Evolutionary conservation across 208 protist species (phyloP).

Genomic region (Crithidia thermophila): DNA sequence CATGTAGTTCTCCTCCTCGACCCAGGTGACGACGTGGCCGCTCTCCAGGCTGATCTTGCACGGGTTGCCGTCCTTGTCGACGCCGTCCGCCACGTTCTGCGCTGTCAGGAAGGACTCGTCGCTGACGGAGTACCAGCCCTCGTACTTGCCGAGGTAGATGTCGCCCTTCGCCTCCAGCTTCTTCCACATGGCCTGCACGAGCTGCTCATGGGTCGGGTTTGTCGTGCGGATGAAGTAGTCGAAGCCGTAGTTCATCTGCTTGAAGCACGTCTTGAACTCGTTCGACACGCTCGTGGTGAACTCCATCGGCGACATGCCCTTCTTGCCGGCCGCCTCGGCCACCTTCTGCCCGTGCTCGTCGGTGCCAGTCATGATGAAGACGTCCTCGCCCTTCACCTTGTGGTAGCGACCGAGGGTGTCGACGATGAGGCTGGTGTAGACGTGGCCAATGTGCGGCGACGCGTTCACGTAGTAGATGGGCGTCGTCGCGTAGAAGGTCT

Average conservation of each 20-base stretch:
- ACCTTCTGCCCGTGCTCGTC: conserved; percentile 99
- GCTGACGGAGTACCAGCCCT: conserved; percentile 99
- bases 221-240: conserved; percentile 98
- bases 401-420: conserved; percentile 92
- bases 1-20: conserved; percentile 99
- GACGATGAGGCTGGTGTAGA: conserved; percentile 90
- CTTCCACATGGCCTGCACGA: conserved; percentile 90
- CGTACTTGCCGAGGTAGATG: conserved; percentile 98
- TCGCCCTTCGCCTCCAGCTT: conserved; percentile 89
- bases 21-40: conserved; percentile 94
- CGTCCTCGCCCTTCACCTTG: conserved; percentile 79
- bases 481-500: conserved; percentile 89
- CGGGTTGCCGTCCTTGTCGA: conserved; percentile 89
- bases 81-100: conserved; percentile 82
- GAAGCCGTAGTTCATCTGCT: conserved; percentile 87
- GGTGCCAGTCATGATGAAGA: conserved; percentile 97
- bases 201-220: conserved; percentile 78
- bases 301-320: conserved; percentile 75
- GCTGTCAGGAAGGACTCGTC: conserved; percentile 97
- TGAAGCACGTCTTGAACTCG: conserved; percentile 93
- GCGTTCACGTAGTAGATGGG: conserved; percentile 95
- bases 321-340: conserved; percentile 84
- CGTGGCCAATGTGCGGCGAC: conserved; percentile 92
- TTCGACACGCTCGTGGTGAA: conserved; percentile 92
- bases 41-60: conserved; percentile 94